Evolutionary conservation across 495 filamentous ascomycete species (phyloP), one percentile per base, ranked within the genome.

Genomic region (Penicillium parvum): DNA sequence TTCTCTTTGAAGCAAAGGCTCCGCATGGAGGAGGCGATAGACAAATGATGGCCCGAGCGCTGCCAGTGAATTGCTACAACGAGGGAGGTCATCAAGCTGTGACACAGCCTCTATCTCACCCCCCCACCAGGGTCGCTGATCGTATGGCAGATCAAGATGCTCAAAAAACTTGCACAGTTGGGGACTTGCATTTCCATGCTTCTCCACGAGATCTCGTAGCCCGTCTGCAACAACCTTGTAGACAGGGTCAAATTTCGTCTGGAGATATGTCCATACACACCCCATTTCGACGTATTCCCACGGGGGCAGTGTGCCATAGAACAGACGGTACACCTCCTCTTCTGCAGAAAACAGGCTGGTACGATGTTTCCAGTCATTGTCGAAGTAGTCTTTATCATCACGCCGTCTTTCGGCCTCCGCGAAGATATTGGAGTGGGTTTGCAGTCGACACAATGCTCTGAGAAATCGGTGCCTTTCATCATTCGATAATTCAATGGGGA

Each of bases 251-350:
- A 40, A 30, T 26, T 44, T 47, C 0, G 40, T 17, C 7, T n/a
- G 37, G 16, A 53, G 22, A 22, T 53, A 57, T 3, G 6, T 23
- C 12, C 21, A 37, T 21, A 53, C 32, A 35, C 53, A 26, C 0
- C 53, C 40, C 19, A 57, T 57, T 29, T 57, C 49, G 9, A 50
- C 40, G 11, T 29, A 30, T 43, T 53, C 53, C 53, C 53, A 57
- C 18, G 41, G 45, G 25, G 53, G 41, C 29, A 57, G 47, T 6
- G 42, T 29, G 2, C 27, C 45, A 40, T 43, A 53, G 19, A 57
- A 57, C 0, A 53, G 12, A 3, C 41, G 45, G 37, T 47, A 53
- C 14, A 34, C 37, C 8, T 39, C 7, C 20, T 37, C 30, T 5
- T 29, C 11, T 12, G 2, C 4, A 21, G 4, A n/a, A n/a, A n/a